Evolutionary conservation across 345 rosid genomes (phyloP), one percentile per base, ranked within the genome.

Genomic region (Ceriops decandra): DNA sequence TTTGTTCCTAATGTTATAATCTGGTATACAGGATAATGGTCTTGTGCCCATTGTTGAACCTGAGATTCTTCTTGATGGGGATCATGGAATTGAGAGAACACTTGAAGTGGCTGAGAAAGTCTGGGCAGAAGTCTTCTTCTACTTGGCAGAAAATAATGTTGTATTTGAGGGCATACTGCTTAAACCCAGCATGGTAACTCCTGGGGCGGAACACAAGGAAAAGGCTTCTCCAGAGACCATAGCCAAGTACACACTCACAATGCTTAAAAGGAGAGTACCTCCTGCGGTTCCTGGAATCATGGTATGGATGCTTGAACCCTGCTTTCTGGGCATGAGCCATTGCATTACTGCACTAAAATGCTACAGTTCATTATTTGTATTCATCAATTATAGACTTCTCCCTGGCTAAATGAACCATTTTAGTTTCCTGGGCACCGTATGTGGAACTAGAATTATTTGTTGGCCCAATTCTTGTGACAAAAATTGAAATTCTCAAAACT

Each of bases 41-140:
- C 98, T 93, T 80, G 96, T 93, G 72, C 98, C 98, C 28, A 87
- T 91, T 20, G 98, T 93, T 75, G 98, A 93, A 83, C 98, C 98
- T 10, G 96, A 93, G 89, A 91, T 93, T 80, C 97, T 93, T 82
- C 88, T 93, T 16, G 98, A 93, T 64, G 98, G 97, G 52, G 97
- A 93, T 70, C 97, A 93, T 81, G 82, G 96, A 16, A 91, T 93
- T 58, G 96, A 88, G 73, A 93, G 95, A 83, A 88, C 97, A 9
- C 93, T 91, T 38, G 95, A 85, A 81, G 98, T 93, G 74, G 98
- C 98, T 53, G 95, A 93, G 84, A 91, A 89, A 80, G 98, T 93
- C 67, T 93, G 98, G 98, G 84, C 96, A 7, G 95, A 93, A 74
- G 98, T 93, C 79, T 93, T 93, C 77, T 91, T 64, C 89, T 91